Percentiles rank a stretch among this genome's conserved stretches.
Conservation (phyloP, 345 rosid genomes). For the Erucastrum elatum region DNA sequence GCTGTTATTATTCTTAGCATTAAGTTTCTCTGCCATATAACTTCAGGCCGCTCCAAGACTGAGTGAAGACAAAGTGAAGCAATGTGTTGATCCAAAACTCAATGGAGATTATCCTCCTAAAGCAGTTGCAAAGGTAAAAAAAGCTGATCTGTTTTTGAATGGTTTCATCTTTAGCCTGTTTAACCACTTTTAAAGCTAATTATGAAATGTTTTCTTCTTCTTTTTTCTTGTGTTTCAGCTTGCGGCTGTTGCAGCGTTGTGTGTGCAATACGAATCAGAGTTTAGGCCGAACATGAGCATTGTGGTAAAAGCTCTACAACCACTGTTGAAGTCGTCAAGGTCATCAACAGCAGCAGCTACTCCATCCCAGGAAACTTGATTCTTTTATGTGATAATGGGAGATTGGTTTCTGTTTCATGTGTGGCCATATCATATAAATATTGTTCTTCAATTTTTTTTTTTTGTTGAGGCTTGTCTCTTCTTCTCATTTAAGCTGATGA, state of each 20-base stretch:
- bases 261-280: slow-evolving; percentile 93
- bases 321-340: slow-evolving; percentile 56
- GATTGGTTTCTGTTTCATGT: slow-evolving; percentile 28
- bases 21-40: not conserved
- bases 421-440: too few species aligned
- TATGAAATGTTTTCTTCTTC: not conserved
- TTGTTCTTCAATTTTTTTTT: slow-evolving; percentile 6
- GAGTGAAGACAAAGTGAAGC: slow-evolving; percentile 97
- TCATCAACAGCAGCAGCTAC: slow-evolving; percentile 56
- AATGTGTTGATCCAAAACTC: slow-evolving; percentile 96
- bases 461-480: not conserved
- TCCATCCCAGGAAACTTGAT: slow-evolving; percentile 35
- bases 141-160: too few species aligned
- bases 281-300: slow-evolving; percentile 97
- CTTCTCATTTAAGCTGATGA: not conserved
- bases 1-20: not conserved
- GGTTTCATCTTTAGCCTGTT: too few species aligned
- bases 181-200: slow-evolving; percentile 9
- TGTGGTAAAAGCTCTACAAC: slow-evolving; percentile 92
- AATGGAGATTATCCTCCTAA: slow-evolving; percentile 92
- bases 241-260: slow-evolving; percentile 90
- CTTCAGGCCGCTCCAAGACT: slow-evolving; percentile 72
- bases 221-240: slow-evolving; percentile 47
- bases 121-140: slow-evolving; percentile 86
- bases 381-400: slow-evolving; percentile 14